Conservation (phyloP, 2,329 filamentous ascomycete genomes). For the Blastomyces gilchristii region DNA sequence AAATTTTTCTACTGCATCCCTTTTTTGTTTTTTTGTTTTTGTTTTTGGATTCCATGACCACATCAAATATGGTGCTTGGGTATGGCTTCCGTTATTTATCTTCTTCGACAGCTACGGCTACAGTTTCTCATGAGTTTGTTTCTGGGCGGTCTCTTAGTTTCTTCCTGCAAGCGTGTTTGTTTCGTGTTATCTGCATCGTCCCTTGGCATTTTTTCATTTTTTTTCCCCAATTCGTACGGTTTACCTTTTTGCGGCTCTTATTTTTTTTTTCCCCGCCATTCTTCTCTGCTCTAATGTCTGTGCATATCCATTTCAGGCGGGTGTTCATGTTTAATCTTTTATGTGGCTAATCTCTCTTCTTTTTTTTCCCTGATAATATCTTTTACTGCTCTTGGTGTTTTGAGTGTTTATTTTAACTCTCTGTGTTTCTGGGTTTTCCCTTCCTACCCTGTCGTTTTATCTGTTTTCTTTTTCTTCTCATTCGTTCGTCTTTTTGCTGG, state of each 20-base stretch:
- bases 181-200: not conserved
- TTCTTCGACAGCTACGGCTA: not conserved
- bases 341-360: constrained; percentile 17
- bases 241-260: constrained; percentile 11
- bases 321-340: constrained; percentile 12
- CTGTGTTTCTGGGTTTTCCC: not conserved
- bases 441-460: constrained; percentile 11
- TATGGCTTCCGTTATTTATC: not conserved
- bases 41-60: constrained; percentile 3
- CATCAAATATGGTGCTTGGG: constrained; percentile 1
- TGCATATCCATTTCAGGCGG: constrained; percentile 7
- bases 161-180: not conserved
- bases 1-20: not conserved
- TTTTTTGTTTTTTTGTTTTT: too few species aligned
- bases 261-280: too few species aligned
- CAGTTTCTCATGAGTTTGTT: constrained; percentile 1
- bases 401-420: not conserved
- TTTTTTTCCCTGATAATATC: constrained; percentile 13
- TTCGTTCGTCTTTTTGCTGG: not conserved
- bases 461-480: constrained; percentile 12
- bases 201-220: not conserved
- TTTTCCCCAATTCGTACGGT: constrained; percentile 10
- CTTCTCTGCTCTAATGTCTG: constrained; percentile 2
- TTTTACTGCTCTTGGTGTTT: constrained; percentile 13
- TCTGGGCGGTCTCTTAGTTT: not conserved